These are phyloP conservation scores for Citrus inodora DNA, from an alignment of 345 rosid genomes.

Conservation along the genomic window DNA sequence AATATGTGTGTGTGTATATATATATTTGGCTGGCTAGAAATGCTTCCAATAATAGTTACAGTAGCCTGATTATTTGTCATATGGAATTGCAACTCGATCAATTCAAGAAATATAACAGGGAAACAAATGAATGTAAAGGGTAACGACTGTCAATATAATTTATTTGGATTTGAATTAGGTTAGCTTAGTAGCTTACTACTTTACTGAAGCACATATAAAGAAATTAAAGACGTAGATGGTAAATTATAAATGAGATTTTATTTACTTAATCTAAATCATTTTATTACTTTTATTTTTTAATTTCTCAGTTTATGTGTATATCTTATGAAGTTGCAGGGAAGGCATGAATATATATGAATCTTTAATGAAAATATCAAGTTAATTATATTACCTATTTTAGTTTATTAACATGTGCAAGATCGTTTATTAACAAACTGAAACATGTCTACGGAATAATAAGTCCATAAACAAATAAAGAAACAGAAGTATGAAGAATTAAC, in stretches of 20 bases:
- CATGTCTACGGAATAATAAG: not conserved
- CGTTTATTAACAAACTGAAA: not conserved
- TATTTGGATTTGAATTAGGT: not conserved
- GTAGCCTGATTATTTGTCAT: too few relatives aligned
- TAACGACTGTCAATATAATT: too few relatives aligned
- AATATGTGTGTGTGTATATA: too few relatives aligned
- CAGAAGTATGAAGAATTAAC: not conserved
- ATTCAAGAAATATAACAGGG: too few relatives aligned
- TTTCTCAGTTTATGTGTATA: not conserved
- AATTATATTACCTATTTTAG: not conserved
- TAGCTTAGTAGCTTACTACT: not conserved
- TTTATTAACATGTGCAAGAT: not conserved
- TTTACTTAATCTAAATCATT: not conserved
- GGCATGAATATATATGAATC: not conserved
- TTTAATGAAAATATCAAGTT: not conserved
- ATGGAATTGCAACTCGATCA: too few relatives aligned
- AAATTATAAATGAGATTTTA: not conserved
- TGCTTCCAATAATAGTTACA: too few relatives aligned
- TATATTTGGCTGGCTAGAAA: too few relatives aligned
- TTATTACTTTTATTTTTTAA: not conserved
- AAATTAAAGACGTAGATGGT: not conserved
- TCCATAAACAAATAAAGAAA: not conserved
- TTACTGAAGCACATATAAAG: not conserved
- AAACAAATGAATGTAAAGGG: too few relatives aligned
- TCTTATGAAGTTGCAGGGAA: not conserved